Conservation (phyloP, 139 green algal species). For the Volvox reticuliferus region DNA sequence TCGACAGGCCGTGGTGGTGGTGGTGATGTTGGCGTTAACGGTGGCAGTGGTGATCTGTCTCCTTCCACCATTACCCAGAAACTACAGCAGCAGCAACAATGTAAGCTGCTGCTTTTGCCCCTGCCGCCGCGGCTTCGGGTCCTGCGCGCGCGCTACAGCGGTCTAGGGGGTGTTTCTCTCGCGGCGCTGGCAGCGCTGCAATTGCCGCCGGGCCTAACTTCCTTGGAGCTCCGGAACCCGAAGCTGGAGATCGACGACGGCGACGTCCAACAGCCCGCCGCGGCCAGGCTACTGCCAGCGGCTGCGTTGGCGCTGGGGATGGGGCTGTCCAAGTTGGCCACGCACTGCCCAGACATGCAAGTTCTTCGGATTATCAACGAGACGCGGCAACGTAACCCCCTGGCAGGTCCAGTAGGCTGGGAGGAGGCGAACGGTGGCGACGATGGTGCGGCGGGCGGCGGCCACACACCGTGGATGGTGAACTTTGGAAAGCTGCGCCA, state of each 20-base stretch:
- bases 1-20: neutral
- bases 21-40: neutral
- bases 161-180: conserved; percentile 15
- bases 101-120: conserved; percentile 11
- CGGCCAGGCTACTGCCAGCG: neutral
- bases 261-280: neutral
- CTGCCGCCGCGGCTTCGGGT: neutral
- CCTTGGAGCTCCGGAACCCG: conserved; percentile 18
- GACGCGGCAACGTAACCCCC: neutral
- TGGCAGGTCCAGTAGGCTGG: conserved; percentile 6
- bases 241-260: conserved; percentile 18
- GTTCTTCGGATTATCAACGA: conserved; percentile 17
- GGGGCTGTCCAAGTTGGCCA: neutral
- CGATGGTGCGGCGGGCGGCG: neutral
- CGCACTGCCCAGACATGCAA: neutral
- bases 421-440: neutral
- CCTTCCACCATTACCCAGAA: neutral
- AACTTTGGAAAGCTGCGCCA: neutral
- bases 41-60: neutral
- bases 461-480: conserved; percentile 17
- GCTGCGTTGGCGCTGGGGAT: conserved; percentile 5
- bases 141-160: conserved; percentile 15
- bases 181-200: conserved; percentile 26
- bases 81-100: neutral
- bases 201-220: neutral